phyloP scores from a whole-genome alignment of 805 yeast species.

The Metschnikowia colocasiae region DNA sequence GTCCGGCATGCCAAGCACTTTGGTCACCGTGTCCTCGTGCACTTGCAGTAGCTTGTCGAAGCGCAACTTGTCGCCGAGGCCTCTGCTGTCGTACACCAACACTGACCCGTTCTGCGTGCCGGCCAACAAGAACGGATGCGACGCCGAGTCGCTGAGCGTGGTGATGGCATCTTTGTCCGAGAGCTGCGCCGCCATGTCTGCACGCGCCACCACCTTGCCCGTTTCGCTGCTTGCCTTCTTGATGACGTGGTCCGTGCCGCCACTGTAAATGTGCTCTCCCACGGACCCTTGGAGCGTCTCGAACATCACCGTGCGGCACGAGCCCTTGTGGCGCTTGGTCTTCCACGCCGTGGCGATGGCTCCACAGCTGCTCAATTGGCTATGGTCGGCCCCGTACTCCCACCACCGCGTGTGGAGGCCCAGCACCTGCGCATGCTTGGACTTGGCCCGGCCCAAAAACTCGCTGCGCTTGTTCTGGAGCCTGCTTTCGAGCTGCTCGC shows the following conservation, averaged over 20 bases:
- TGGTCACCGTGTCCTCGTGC: conserved; percentile 77
- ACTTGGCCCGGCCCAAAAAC: conserved; percentile 20
- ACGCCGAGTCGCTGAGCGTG: conserved; percentile 42
- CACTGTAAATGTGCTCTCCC: conserved; percentile 58
- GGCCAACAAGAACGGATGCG: conserved; percentile 48
- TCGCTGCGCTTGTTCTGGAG: conserved; percentile 24
- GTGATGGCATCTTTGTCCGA: conserved; percentile 34
- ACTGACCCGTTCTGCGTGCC: conserved; percentile 73
- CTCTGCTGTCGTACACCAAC: conserved; percentile 56
- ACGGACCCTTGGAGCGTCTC: conserved; percentile 44
- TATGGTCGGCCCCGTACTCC: conserved; percentile 34
- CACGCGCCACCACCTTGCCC: conserved; percentile 71
- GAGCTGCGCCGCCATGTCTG: conserved; percentile 23
- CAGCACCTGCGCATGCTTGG: conserved; percentile 6
- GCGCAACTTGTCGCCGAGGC: conserved; percentile 38
- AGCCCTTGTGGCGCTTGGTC: conserved; percentile 86
- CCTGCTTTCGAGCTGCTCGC: conserved; percentile 39
- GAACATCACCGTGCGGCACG: conserved; percentile 71
- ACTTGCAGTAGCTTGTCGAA: conserved; percentile 46
- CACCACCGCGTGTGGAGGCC: conserved; percentile 43
- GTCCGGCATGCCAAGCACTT: conserved; percentile 64
- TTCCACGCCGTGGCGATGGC: conserved; percentile 58
- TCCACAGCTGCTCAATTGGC: conserved; percentile 22
- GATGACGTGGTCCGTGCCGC: conserved; percentile 76
- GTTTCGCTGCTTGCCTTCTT: conserved; percentile 68